Evolutionary conservation across 768 basidiomycete genomes (phyloP).

Genomic region (Podaxis sp.): DNA sequence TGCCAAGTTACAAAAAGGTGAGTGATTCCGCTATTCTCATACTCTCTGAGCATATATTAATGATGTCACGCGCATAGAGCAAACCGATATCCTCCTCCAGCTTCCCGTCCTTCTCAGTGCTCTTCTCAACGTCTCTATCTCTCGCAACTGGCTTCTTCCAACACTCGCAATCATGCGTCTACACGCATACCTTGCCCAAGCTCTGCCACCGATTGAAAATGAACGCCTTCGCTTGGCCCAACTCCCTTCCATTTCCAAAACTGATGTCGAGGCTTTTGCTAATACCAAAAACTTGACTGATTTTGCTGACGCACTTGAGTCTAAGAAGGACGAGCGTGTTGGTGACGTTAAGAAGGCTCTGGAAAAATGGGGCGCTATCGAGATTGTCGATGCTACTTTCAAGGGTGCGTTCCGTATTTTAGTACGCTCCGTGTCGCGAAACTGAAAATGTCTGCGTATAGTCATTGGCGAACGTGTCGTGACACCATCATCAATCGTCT

Average conservation of each 20-base stretch:
- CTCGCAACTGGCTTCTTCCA: conserved; percentile 88
- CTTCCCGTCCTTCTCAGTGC: conserved; percentile 75
- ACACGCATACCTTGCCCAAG: conserved; percentile 83
- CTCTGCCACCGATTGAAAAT: conserved; percentile 58
- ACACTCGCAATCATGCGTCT: conserved; percentile 79
- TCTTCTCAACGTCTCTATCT: conserved; percentile 75
- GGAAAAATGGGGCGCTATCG: conserved; percentile 69
- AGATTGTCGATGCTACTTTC: conserved; percentile 82
- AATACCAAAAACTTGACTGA: conserved; percentile 42
- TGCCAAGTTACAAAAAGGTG: conserved; percentile 62
- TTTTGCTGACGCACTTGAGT: conserved; percentile 48
- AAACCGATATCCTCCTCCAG: conserved; percentile 67
- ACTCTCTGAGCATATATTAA: not conserved
- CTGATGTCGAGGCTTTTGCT: conserved; percentile 42
- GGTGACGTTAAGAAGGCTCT: conserved; percentile 63
- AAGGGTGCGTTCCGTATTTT: conserved; percentile 55
- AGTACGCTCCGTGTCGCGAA: not conserved
- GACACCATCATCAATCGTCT: conserved; percentile 86
- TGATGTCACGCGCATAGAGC: conserved; percentile 49
- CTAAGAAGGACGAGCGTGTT: conserved; percentile 48
- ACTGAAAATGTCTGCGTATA: conserved; percentile 24
- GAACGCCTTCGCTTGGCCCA: conserved; percentile 59
- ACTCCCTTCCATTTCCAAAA: conserved; percentile 67
- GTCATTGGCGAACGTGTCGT: conserved; percentile 91
- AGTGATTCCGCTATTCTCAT: conserved; percentile 21